Base-by-base conservation (phyloP, 441 rosid species). In the Populus tomentosa region DNA sequence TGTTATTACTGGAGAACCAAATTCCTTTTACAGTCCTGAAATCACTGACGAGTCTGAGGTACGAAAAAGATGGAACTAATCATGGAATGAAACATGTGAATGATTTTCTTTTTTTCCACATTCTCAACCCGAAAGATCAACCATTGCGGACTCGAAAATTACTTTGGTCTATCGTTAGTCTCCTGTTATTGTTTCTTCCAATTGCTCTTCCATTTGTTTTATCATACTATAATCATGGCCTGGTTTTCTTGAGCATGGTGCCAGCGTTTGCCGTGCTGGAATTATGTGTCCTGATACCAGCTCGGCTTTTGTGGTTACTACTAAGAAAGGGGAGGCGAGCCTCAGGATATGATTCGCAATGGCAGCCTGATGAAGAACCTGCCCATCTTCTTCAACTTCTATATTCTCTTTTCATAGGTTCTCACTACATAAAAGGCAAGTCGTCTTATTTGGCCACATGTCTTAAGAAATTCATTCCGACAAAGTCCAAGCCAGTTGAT, bases 1-100 rank as follows among this genome's bases (percentile, higher is more conserved):
- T 78, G 20, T 20, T 80, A 2, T 72, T 76, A 7, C 33, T 80
- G 7, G 83, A 80, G 36, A 80, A 76, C 67, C 74, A 72, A 24
- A 14, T 80, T 7, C 80, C 82, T 8, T 72, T 20, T 66, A 10
- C 5, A 32, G 73, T 72, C 63, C 74, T 76, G 10, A 9, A 10
- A 11, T 21, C 8, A 38, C 20, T 76, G 59, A 70, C 64, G 69
- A 30, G 70, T 21, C 32, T 3, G 18, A 63, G n/a, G 21, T 64
- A 18, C 42, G 59, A 16, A 50, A 5, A 14, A 50, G 20, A 11
- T 0, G 33, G 63, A 23, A 10, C 13, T 5, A 8, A 66, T 9
- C 62, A 62, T 71, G 23, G n/a, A 16, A 46, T 46, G 64, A 10
- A 35, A 10, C 10, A 1, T 2, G 66, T 75, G 6, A 11, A 18